phyloP scores from a whole-genome alignment of 2,329 filamentous ascomycete species.

The Clarireedia homoeocarpa region DNA sequence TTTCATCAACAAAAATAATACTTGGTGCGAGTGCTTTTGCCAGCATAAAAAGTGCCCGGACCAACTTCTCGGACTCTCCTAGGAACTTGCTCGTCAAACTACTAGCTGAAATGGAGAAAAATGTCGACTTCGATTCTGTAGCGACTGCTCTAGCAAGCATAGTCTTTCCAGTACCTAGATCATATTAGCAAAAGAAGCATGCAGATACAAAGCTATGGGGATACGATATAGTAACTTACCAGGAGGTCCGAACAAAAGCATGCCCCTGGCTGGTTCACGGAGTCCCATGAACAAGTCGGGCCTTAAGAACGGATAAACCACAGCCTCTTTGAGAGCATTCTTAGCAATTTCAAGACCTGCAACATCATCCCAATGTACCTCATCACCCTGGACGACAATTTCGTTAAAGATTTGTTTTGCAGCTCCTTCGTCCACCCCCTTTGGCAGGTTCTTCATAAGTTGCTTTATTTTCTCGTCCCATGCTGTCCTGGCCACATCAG shows the following conservation, averaged over 20 bases:
- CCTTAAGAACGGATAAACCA: slow-evolving; percentile 92
- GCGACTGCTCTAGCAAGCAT: slow-evolving; percentile 94
- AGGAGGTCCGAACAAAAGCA: slow-evolving; percentile 92
- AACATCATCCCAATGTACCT: slow-evolving; percentile 91
- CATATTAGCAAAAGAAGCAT: too few species aligned
- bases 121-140: slow-evolving; percentile 88
- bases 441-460: slow-evolving; percentile 70
- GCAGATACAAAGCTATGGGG: too few species aligned
- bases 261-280: slow-evolving; percentile 86
- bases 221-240: slow-evolving; percentile 36
- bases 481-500: slow-evolving; percentile 37
- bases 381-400: slow-evolving; percentile 87
- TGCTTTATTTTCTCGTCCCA: slow-evolving; percentile 56
- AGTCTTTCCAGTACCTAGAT: slow-evolving; percentile 70
- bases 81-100: slow-evolving; percentile 93
- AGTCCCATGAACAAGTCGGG: slow-evolving; percentile 95
- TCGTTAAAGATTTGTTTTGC: slow-evolving; percentile 94
- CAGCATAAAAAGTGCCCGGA: slow-evolving; percentile 83
- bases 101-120: slow-evolving; percentile 94
- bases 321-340: slow-evolving; percentile 84
- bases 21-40: slow-evolving; percentile 84
- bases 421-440: slow-evolving; percentile 71
- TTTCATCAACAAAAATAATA: slow-evolving; percentile 98
- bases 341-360: slow-evolving; percentile 88
- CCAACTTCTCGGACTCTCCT: slow-evolving; percentile 93